phyloP scores from a whole-genome alignment of 441 rosid species.

The Rhodomyrtus psidioides region DNA sequence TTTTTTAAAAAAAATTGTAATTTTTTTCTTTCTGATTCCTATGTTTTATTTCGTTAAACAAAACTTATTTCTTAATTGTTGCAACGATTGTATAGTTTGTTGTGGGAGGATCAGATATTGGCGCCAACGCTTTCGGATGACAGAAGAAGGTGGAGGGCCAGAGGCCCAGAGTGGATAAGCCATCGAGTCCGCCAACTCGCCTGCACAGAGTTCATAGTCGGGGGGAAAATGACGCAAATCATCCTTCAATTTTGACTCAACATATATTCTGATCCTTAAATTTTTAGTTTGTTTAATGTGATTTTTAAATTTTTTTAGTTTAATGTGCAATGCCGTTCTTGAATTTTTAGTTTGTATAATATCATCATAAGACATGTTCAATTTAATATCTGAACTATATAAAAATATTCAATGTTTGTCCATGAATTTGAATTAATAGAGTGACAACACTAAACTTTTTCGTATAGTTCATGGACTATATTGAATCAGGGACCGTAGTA shows the following conservation, averaged over 20 bases:
- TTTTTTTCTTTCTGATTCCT: neutral
- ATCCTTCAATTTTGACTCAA: neutral
- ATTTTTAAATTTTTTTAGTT: neutral
- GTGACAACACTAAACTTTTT: neutral
- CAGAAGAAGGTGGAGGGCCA: neutral
- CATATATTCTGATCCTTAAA: accelerated
- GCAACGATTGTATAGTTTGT: constrained; percentile 16
- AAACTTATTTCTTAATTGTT: neutral
- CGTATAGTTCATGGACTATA: accelerated
- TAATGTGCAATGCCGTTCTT: neutral
- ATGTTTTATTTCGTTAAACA: neutral
- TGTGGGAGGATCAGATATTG: constrained; percentile 37
- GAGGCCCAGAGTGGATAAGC: neutral
- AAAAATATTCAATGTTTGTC: neutral
- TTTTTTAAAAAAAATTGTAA: neutral
- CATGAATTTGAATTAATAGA: neutral
- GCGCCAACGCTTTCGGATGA: constrained; percentile 57
- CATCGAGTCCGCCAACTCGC: neutral
- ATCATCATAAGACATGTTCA: neutral
- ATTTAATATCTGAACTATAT: neutral
- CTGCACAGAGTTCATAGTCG: neutral
- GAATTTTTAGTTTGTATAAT: neutral
- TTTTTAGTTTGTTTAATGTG: neutral
- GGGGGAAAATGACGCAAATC: neutral
- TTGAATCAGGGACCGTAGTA: neutral